phyloP scores from a whole-genome alignment of 2,329 filamentous ascomycete species.

The Xylaria sp. region DNA sequence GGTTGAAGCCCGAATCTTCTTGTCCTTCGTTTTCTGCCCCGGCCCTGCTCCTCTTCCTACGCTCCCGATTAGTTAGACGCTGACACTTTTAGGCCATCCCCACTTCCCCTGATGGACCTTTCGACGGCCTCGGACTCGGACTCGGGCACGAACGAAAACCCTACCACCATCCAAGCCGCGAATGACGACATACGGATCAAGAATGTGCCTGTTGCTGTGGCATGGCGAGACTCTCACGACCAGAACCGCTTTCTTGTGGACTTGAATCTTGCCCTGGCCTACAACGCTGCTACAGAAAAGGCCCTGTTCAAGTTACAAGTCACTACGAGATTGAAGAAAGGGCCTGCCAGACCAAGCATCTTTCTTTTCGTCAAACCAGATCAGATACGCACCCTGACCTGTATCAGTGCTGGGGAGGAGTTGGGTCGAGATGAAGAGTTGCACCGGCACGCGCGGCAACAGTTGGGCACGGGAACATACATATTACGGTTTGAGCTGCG shows the following conservation, averaged over 20 bases:
- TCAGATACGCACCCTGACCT: conserved; percentile 4
- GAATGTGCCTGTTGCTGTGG: conserved; percentile 6
- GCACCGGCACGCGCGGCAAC: conserved; percentile 6
- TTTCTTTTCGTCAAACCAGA: conserved; percentile 18
- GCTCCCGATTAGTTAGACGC: not conserved
- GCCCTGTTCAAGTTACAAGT: conserved; percentile 5
- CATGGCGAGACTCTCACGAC: not conserved
- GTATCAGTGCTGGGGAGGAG: not conserved
- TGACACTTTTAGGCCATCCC: not conserved
- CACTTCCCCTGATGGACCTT: conserved; percentile 11
- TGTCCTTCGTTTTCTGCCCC: not conserved
- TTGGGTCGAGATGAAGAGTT: not conserved
- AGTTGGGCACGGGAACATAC: conserved; percentile 8
- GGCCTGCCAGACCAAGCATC: conserved; percentile 2
- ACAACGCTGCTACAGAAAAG: not conserved
- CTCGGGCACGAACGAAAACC: conserved; percentile 2
- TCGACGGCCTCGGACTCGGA: conserved; percentile 14
- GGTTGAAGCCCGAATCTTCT: not conserved
- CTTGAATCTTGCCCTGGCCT: not conserved
- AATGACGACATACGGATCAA: conserved; percentile 6
- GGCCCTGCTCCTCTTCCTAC: not conserved
- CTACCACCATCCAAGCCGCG: not conserved
- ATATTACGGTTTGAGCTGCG: conserved; percentile 12
- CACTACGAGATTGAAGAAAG: conserved; percentile 16
- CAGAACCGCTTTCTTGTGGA: conserved; percentile 1